These are phyloP conservation scores for Stagonosporopsis cucurbitacearum DNA, from an alignment of 2,329 filamentous ascomycete species.

Conservation along the genomic window DNA sequence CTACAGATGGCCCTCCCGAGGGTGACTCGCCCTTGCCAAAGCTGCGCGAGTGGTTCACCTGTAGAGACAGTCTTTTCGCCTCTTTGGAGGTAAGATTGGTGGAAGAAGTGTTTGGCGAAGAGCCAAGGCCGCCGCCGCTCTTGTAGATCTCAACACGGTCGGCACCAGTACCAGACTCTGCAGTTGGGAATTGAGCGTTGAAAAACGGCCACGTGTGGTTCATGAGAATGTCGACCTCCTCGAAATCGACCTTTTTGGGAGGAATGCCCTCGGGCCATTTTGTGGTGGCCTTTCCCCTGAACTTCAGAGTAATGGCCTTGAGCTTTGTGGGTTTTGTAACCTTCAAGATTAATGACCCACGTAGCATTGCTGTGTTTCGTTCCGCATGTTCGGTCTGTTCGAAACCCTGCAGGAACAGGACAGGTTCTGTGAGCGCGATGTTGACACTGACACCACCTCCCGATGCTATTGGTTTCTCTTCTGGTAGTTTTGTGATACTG, in stretches of 20 bases:
- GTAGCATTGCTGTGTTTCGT: slow-evolving; percentile 78
- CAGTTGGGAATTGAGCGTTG: slow-evolving; percentile 72
- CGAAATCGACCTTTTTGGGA: slow-evolving; percentile 80
- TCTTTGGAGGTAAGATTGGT: slow-evolving; percentile 58
- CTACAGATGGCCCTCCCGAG: slow-evolving; percentile 61
- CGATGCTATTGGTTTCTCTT: slow-evolving; percentile 75
- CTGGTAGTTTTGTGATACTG: slow-evolving; percentile 45
- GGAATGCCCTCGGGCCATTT: slow-evolving; percentile 98
- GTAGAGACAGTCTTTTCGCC: slow-evolving; percentile 74
- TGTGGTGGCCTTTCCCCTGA: slow-evolving; percentile 83
- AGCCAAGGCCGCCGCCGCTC: slow-evolving; percentile 49
- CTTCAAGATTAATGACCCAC: slow-evolving; percentile 81
- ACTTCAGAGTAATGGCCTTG: slow-evolving; percentile 86
- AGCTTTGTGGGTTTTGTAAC: slow-evolving; percentile 91
- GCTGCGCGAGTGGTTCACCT: slow-evolving; percentile 82
- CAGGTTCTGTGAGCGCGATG: slow-evolving; percentile 79
- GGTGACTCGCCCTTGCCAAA: slow-evolving; percentile 80
- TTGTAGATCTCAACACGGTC: slow-evolving; percentile 66
- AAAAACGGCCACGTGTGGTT: slow-evolving; percentile 93
- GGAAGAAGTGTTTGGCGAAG: slow-evolving; percentile 54
- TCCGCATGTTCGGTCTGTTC: slow-evolving; percentile 71
- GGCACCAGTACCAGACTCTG: slow-evolving; percentile 67
- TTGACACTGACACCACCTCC: slow-evolving; percentile 77
- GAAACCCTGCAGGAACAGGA: slow-evolving; percentile 79
- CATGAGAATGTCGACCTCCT: slow-evolving; percentile 83